phyloP scores from a whole-genome alignment of 257 asterid genomes.

The Henckelia pumila region DNA sequence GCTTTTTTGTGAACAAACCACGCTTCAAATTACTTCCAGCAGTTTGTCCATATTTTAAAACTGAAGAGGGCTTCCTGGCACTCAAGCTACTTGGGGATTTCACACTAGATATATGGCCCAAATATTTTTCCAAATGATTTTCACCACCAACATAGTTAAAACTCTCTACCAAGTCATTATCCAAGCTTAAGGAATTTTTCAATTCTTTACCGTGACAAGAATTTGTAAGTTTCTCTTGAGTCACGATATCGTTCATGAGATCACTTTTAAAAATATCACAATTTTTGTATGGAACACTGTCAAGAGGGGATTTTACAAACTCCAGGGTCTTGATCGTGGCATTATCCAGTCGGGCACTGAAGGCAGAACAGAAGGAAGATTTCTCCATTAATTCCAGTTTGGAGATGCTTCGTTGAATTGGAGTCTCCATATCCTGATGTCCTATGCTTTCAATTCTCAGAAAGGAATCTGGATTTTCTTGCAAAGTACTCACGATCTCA shows the following conservation, averaged over 20 bases:
- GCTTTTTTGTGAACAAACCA: constrained; percentile 30
- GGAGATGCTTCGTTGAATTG: constrained; percentile 76
- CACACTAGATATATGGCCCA: constrained; percentile 26
- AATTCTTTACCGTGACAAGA: constrained; percentile 30
- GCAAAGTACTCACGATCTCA: constrained; percentile 43
- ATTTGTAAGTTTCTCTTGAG: constrained; percentile 33
- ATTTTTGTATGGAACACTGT: constrained; percentile 27
- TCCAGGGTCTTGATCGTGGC: constrained; percentile 43
- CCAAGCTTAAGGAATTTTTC: constrained; percentile 24
- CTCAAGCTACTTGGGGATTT: constrained; percentile 28
- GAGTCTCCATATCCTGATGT: constrained; percentile 39
- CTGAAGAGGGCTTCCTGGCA: constrained; percentile 26
- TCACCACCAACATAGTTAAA: constrained; percentile 24
- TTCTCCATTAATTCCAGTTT: constrained; percentile 63
- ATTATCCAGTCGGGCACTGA: constrained; percentile 51
- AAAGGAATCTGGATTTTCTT: constrained; percentile 39
- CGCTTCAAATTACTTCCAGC: constrained; percentile 36
- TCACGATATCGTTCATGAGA: constrained; percentile 31
- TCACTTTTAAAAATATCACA: constrained; percentile 15
- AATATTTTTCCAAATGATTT: constrained; percentile 37
- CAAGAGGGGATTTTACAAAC: constrained; percentile 45
- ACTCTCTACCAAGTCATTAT: constrained; percentile 32
- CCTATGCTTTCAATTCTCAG: constrained; percentile 33
- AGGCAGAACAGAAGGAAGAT: constrained; percentile 56
- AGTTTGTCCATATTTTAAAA: constrained; percentile 24